phyloP scores from a whole-genome alignment of 2,329 filamentous ascomycete species.

The Beauveria bassiana region DNA sequence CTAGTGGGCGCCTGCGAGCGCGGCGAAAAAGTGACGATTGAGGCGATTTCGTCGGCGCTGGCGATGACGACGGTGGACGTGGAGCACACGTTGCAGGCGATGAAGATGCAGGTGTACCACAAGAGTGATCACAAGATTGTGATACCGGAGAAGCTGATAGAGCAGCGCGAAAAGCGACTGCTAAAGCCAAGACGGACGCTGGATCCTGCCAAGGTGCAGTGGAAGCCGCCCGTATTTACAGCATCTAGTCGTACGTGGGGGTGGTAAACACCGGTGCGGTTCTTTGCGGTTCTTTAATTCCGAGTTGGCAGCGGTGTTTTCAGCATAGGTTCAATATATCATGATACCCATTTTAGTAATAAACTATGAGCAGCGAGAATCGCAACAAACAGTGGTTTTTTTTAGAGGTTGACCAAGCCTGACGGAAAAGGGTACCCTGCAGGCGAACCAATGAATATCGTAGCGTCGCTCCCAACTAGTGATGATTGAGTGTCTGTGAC shows the following conservation, averaged over 20 bases:
- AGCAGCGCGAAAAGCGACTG: conserved; percentile 72
- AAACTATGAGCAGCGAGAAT: not conserved
- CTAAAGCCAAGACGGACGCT: conserved; percentile 70
- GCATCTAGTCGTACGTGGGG: conserved; percentile 90
- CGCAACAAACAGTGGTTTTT: not conserved
- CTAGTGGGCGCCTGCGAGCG: conserved; percentile 65
- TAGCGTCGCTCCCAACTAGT: not conserved
- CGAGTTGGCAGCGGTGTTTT: not conserved
- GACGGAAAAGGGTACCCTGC: not conserved
- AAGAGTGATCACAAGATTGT: conserved; percentile 97
- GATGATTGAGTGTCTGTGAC: not conserved
- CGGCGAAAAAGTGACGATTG: conserved; percentile 71
- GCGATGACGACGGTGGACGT: conserved; percentile 98
- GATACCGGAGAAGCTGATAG: conserved; percentile 73
- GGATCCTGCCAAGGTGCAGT: conserved; percentile 71
- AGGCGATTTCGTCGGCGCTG: conserved; percentile 68
- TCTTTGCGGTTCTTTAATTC: not conserved
- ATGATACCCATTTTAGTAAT: not conserved
- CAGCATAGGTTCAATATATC: not conserved
- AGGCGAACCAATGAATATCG: not conserved
- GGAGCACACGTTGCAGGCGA: conserved; percentile 83
- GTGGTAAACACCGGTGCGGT: conserved; percentile 52
- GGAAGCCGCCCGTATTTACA: conserved; percentile 94
- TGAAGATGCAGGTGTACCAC: conserved; percentile 93
- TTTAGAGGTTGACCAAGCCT: not conserved